Conservation (phyloP, 176 grass and related monocot species). For the Rhynchospora tenuis region DNA sequence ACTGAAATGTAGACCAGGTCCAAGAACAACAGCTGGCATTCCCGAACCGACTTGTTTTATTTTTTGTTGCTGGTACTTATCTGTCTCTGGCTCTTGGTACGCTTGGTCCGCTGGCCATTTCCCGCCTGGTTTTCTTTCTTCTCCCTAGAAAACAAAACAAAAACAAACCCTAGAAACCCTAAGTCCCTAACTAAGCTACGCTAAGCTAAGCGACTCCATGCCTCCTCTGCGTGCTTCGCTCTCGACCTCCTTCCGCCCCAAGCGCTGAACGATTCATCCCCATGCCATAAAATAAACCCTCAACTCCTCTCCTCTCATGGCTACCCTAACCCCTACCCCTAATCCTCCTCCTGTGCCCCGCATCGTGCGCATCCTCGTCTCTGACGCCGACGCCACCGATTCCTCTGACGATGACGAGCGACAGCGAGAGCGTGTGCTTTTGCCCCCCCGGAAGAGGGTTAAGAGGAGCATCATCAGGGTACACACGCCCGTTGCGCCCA, state of each 20-base stretch:
- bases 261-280: background rate
- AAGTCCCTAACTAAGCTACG: background rate
- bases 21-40: background rate
- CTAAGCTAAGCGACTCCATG: constrained; percentile 9
- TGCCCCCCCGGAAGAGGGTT: constrained; percentile 3
- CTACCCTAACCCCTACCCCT: background rate
- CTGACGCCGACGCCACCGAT: constrained; percentile 66
- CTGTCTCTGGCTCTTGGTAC: background rate
- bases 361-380: constrained; percentile 40
- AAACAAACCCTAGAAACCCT: constrained; percentile 16
- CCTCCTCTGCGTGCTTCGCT: constrained; percentile 4
- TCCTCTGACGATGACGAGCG: constrained; percentile 46
- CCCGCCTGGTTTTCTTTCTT: background rate
- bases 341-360: background rate
- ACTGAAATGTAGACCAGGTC: constrained; percentile 12
- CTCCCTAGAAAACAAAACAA: background rate
- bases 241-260: background rate
- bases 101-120: constrained; percentile 12
- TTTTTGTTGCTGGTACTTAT: too few relatives aligned
- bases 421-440: background rate
- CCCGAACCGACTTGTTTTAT: background rate
- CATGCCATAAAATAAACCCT: constrained; percentile 13
- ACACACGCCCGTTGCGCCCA: background rate
- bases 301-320: background rate
- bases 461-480: constrained; percentile 19